Evolutionary conservation across 2,329 filamentous ascomycete species (phyloP).

Genomic region (Talaromyces pinophilus): DNA sequence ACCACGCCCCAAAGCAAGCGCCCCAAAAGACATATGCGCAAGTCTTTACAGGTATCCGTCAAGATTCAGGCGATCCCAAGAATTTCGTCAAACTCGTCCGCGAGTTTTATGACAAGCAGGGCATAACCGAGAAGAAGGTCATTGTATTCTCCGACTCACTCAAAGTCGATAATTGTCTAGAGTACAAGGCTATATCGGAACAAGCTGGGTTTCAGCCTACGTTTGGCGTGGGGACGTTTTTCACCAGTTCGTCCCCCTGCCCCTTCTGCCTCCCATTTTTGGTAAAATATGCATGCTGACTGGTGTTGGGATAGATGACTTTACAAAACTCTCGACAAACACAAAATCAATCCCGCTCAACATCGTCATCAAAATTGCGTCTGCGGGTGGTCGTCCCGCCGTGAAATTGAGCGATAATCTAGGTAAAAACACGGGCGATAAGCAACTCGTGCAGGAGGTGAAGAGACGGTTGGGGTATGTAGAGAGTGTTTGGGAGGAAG

Average conservation of each 20-base stretch:
- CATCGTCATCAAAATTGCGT: slow-evolving; percentile 96
- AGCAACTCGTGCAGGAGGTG: slow-evolving; percentile 73
- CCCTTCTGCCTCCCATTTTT: background rate
- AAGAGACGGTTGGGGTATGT: slow-evolving; percentile 84
- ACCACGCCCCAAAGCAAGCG: slow-evolving; percentile 40
- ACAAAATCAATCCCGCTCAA: slow-evolving; percentile 89
- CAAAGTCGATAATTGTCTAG: slow-evolving; percentile 83
- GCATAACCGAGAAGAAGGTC: slow-evolving; percentile 77
- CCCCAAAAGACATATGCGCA: slow-evolving; percentile 70
- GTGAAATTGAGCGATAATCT: slow-evolving; percentile 93
- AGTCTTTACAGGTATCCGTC: slow-evolving; percentile 78
- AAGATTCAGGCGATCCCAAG: slow-evolving; percentile 85
- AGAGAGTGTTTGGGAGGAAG: slow-evolving; percentile 79
- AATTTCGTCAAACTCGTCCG: slow-evolving; percentile 77
- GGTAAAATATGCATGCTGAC: background rate
- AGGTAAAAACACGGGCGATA: slow-evolving; percentile 92
- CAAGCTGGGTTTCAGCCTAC: slow-evolving; percentile 77
- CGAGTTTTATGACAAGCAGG: slow-evolving; percentile 74
- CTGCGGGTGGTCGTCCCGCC: slow-evolving; percentile 75
- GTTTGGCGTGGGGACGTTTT: slow-evolving; percentile 92
- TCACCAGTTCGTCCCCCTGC: slow-evolving; percentile 65
- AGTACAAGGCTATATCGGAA: slow-evolving; percentile 85
- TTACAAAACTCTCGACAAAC: slow-evolving; percentile 67
- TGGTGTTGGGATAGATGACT: slow-evolving; percentile 64
- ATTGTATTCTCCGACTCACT: slow-evolving; percentile 96